Conservation (phyloP, 257 asterid genomes). For the Solanum rostratum region DNA sequence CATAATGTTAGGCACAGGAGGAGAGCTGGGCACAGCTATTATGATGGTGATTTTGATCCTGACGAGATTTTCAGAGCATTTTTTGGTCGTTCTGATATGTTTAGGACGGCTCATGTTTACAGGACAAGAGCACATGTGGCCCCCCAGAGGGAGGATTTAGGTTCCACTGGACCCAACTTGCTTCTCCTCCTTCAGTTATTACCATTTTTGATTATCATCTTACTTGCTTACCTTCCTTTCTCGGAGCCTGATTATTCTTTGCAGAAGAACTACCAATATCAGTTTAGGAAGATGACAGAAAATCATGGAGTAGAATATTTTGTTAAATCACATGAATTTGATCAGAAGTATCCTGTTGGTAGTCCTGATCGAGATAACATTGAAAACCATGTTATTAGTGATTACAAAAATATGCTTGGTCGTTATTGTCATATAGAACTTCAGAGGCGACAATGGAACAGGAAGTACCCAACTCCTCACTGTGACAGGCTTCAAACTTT, state of each 20-base stretch:
- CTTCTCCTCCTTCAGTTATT: constrained; percentile 70
- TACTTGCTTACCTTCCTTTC: constrained; percentile 91
- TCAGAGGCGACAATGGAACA: constrained; percentile 96
- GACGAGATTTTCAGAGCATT: constrained; percentile 91
- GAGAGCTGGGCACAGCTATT: constrained; percentile 50
- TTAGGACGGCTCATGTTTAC: constrained; percentile 59
- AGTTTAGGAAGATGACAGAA: constrained; percentile 58
- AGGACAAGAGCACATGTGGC: constrained; percentile 47
- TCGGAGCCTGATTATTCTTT: constrained; percentile 92
- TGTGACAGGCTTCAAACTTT: constrained; percentile 77
- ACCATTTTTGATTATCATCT: constrained; percentile 68
- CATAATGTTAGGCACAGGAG: constrained; percentile 41
- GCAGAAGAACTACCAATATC: constrained; percentile 78
- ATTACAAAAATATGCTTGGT: constrained; percentile 70
- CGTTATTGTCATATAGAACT: constrained; percentile 91
- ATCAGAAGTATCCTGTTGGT: constrained; percentile 51
- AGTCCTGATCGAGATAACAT: constrained; percentile 49
- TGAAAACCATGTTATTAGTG: constrained; percentile 62
- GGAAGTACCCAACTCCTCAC: constrained; percentile 87
- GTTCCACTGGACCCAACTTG: constrained; percentile 51
- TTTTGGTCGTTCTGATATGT: constrained; percentile 62
- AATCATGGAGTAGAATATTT: constrained; percentile 65
- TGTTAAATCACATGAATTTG: constrained; percentile 70
- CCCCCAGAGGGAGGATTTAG: constrained; percentile 57
- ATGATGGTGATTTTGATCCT: constrained; percentile 70